Conservation (phyloP, 768 basidiomycete species). For the Boletus sp. region DNA sequence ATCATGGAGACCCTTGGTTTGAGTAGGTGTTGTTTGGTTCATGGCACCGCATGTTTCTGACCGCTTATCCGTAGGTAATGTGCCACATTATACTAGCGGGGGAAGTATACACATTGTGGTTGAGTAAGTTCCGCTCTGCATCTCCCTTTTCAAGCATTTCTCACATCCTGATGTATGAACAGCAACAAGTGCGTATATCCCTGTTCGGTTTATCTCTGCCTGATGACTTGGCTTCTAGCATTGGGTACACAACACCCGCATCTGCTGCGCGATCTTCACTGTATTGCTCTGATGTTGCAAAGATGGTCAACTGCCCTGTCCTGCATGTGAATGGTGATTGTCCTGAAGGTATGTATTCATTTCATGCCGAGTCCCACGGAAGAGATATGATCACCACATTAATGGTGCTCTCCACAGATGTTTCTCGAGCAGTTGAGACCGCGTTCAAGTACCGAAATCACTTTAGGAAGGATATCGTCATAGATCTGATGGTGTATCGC, state of each 20-base stretch:
- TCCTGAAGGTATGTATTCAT: slow-evolving; percentile 59
- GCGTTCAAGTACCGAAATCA: slow-evolving; percentile 85
- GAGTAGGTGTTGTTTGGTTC: slow-evolving; percentile 44
- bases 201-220: not conserved
- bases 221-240: slow-evolving; percentile 44
- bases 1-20: slow-evolving; percentile 86
- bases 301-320: slow-evolving; percentile 88
- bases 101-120: slow-evolving; percentile 90
- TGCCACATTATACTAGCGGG: slow-evolving; percentile 90
- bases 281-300: slow-evolving; percentile 86
- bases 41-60: not conserved
- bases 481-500: slow-evolving; percentile 87
- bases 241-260: slow-evolving; percentile 91
- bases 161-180: not conserved
- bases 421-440: slow-evolving; percentile 80
- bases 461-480: slow-evolving; percentile 89
- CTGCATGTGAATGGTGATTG: slow-evolving; percentile 91
- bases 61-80: slow-evolving; percentile 51
- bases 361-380: not conserved
- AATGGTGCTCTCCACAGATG: slow-evolving; percentile 48
- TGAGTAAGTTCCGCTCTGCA: slow-evolving; percentile 53
- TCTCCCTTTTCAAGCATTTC: not conserved
- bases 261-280: slow-evolving; percentile 79
- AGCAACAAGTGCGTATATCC: slow-evolving; percentile 55
- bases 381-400: not conserved